Percentiles rank a stretch among this genome's conserved stretches.
Conservation (phyloP, 768 basidiomycete species). For the Termitomyces sp. region DNA sequence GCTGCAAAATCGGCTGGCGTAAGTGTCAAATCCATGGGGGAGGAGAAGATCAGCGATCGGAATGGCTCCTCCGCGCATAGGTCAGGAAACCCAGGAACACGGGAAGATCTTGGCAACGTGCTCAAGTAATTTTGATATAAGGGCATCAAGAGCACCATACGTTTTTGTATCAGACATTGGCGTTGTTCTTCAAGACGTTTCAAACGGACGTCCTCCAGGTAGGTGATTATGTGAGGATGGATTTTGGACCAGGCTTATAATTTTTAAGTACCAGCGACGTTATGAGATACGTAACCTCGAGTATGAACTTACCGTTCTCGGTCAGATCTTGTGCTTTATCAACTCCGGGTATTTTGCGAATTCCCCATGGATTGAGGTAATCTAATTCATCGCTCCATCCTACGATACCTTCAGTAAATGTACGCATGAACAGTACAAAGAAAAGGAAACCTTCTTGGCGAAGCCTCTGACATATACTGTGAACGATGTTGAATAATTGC, state of each 20-base stretch:
- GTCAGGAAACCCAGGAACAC: conserved; percentile 11
- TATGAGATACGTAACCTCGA: not conserved
- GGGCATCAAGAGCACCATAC: not conserved
- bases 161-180: not conserved
- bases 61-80: conserved; percentile 17
- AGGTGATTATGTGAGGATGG: conserved; percentile 12
- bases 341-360: conserved; percentile 15
- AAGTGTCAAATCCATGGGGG: not conserved
- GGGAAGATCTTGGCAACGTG: not conserved
- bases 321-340: conserved; percentile 15
- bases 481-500: not conserved
- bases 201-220: conserved; percentile 5
- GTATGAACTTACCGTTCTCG: conserved; percentile 14
- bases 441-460: conserved; percentile 2
- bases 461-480: conserved; percentile 14
- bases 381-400: conserved; percentile 6
- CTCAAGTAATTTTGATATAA: not conserved
- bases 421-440: not conserved
- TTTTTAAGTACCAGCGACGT: not conserved
- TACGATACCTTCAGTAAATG: not conserved
- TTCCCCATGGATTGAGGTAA: not conserved
- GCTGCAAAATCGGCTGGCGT: conserved; percentile 5
- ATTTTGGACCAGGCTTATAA: conserved; percentile 21
- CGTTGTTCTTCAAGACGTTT: conserved; percentile 6
- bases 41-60: conserved; percentile 15